These are phyloP conservation scores for Porpolomopsis calyptriformis DNA, from an alignment of 768 basidiomycete species.

Conservation along the genomic window DNA sequence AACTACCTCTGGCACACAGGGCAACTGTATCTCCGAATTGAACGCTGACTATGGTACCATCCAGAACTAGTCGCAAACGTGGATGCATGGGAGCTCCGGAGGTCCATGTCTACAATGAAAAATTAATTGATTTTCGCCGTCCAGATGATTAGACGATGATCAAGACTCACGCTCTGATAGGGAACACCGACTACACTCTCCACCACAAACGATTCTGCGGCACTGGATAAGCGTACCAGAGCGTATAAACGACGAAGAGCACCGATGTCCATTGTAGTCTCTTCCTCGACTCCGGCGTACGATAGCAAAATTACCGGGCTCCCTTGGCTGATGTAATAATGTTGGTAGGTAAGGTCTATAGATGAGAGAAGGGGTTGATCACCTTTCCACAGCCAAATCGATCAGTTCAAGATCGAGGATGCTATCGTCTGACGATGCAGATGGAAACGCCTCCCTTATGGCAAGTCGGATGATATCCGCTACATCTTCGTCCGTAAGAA, in stretches of 20 bases:
- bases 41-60: constrained; percentile 48
- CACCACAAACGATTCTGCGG: constrained; percentile 33
- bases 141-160: not conserved
- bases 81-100: constrained; percentile 67
- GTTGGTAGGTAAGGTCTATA: not conserved
- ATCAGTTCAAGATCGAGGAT: constrained; percentile 63
- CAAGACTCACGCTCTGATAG: constrained; percentile 59
- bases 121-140: not conserved
- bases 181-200: constrained; percentile 49
- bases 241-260: constrained; percentile 57
- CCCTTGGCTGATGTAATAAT: constrained; percentile 37
- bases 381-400: constrained; percentile 58
- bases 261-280: constrained; percentile 27
- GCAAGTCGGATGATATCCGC: constrained; percentile 35
- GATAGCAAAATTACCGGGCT: constrained; percentile 57
- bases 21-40: constrained; percentile 74
- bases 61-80: constrained; percentile 48
- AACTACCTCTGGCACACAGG: constrained; percentile 53
- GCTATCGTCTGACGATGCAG: constrained; percentile 29
- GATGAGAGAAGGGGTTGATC: constrained; percentile 11
- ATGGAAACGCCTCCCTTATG: constrained; percentile 32
- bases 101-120: constrained; percentile 39
- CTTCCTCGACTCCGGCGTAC: constrained; percentile 47
- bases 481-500: constrained; percentile 48
- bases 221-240: constrained; percentile 38